Percentiles rank a stretch among this genome's conserved stretches.
These are phyloP conservation scores for Plasmodium ovale DNA, from an alignment of 169 alveolate species.

Conservation along the genomic window DNA sequence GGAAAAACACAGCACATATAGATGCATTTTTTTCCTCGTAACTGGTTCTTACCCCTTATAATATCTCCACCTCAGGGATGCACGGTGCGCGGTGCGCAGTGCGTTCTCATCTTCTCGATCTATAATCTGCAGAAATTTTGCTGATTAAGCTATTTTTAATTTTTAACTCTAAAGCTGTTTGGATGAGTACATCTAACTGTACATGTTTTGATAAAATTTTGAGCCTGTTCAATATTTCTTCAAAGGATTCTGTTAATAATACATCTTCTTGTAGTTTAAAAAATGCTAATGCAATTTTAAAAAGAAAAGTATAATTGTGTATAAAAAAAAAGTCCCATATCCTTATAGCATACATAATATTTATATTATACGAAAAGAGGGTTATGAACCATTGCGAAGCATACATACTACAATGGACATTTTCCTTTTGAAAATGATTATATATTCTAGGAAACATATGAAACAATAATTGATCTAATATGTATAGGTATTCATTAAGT, in stretches of 20 bases:
- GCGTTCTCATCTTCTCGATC: background rate
- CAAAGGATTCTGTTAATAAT: conserved; percentile 31
- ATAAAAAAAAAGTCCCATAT: conserved; percentile 57
- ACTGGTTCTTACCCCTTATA: background rate
- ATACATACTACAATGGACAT: conserved; percentile 92
- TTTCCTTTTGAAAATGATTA: conserved; percentile 80
- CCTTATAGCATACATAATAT: conserved; percentile 19
- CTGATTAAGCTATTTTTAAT: background rate
- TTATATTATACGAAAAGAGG: conserved; percentile 89
- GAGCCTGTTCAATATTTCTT: conserved; percentile 25
- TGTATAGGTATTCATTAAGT: conserved; percentile 90
- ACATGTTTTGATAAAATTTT: conserved; percentile 46
- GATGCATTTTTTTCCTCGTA: background rate
- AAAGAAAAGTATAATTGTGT: conserved; percentile 25
- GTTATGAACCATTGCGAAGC: conserved; percentile 95
- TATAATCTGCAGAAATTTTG: background rate
- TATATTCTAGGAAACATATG: background rate
- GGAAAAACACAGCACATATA: background rate
- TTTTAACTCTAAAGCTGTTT: conserved; percentile 38
- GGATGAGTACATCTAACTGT: conserved; percentile 2
- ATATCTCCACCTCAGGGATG: background rate
- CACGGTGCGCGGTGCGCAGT: background rate
- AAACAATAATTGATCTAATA: conserved; percentile 80
- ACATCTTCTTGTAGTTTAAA: conserved; percentile 37
- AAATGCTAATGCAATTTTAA: conserved; percentile 26